Conservation (phyloP, 208 protist genomes). For the Trypanosoma brucei region DNA sequence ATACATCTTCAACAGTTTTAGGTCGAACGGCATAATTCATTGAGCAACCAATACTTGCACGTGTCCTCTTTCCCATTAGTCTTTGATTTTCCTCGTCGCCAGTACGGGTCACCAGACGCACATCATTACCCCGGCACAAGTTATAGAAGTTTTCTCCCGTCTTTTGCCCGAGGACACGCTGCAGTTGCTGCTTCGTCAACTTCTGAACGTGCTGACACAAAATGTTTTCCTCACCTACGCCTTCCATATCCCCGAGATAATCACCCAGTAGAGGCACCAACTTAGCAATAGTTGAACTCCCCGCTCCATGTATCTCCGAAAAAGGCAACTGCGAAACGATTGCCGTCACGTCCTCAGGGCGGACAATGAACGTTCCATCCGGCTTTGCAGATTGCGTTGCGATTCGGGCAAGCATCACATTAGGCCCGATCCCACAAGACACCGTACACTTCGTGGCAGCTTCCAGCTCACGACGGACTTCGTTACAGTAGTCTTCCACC, state of each 20-base stretch:
- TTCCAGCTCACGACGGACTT: slow-evolving; percentile 51
- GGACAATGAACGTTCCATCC: slow-evolving; percentile 51
- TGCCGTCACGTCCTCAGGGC: slow-evolving; percentile 31
- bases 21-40: slow-evolving; percentile 90
- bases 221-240: slow-evolving; percentile 28
- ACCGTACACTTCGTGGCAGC: slow-evolving; percentile 62
- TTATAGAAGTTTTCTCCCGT: slow-evolving; percentile 71
- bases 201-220: slow-evolving; percentile 64
- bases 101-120: slow-evolving; percentile 63
- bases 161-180: slow-evolving; percentile 52
- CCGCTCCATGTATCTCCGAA: slow-evolving; percentile 62
- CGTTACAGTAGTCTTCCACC: slow-evolving; percentile 43
- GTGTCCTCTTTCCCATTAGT: slow-evolving; percentile 47
- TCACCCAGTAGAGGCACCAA: slow-evolving; percentile 33
- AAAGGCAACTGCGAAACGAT: slow-evolving; percentile 54
- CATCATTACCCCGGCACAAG: slow-evolving; percentile 60
- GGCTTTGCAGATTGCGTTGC: slow-evolving; percentile 73
- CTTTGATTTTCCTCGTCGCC: slow-evolving; percentile 69
- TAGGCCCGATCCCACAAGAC: slow-evolving; percentile 81
- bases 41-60: slow-evolving; percentile 63
- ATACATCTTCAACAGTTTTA: slow-evolving; percentile 48
- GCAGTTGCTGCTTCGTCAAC: slow-evolving; percentile 44
- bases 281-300: slow-evolving; percentile 51
- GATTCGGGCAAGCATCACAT: slow-evolving; percentile 80
- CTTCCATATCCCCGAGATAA: slow-evolving; percentile 5